These are phyloP conservation scores for Tolypocladium inflatum DNA, from an alignment of 2,329 filamentous ascomycete species.

Conservation along the genomic window DNA sequence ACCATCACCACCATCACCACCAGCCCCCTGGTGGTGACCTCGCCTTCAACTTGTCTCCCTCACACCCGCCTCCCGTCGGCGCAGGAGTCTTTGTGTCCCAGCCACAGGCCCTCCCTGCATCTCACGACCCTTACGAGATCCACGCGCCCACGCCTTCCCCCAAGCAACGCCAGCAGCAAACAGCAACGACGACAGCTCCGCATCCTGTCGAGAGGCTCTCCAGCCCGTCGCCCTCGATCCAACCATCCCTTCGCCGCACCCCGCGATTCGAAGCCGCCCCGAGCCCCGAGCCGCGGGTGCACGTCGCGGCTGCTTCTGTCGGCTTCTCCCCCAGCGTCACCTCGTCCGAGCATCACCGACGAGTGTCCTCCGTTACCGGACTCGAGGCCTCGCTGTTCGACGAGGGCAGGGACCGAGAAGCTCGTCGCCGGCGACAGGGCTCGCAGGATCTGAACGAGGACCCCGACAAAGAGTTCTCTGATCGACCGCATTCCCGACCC, in stretches of 20 bases:
- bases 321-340: constrained; percentile 34
- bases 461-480: constrained; percentile 28
- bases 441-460: constrained; percentile 41
- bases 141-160: constrained; percentile 34
- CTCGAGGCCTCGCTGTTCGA: constrained; percentile 24
- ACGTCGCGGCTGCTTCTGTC: constrained; percentile 37
- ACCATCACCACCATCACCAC: neutral
- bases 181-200: constrained; percentile 17
- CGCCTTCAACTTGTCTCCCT: constrained; percentile 38
- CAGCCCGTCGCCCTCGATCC: constrained; percentile 34
- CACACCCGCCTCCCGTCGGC: constrained; percentile 22
- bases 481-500: constrained; percentile 15
- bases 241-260: constrained; percentile 39
- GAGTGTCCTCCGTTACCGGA: constrained; percentile 24
- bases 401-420: neutral
- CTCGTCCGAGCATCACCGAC: constrained; percentile 8
- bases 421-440: constrained; percentile 19
- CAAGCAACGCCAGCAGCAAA: constrained; percentile 20
- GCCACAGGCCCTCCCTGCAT: constrained; percentile 23
- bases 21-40: constrained; percentile 24
- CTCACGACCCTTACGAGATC: constrained; percentile 47
- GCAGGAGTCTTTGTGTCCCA: constrained; percentile 35
- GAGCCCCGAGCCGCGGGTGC: constrained; percentile 32
- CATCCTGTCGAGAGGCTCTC: constrained; percentile 30
- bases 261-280: constrained; percentile 38